These are phyloP conservation scores for Saccharomyces hybrid DNA, from an alignment of 1,139 yeast genomes.

Conservation along the genomic window DNA sequence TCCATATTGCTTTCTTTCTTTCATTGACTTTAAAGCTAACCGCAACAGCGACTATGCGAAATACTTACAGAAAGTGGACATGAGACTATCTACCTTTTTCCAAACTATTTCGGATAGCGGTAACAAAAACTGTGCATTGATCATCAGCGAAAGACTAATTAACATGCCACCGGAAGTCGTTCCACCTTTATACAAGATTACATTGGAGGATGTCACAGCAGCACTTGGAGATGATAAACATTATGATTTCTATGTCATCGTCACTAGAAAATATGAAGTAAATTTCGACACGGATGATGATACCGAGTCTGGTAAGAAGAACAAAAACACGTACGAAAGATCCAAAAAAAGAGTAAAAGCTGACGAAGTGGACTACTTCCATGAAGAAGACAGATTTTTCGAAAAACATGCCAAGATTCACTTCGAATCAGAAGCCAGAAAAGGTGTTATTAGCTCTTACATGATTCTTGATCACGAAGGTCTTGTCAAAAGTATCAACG, in stretches of 20 bases:
- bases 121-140: constrained; percentile 56
- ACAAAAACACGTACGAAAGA: constrained; percentile 14
- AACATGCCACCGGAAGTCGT: constrained; percentile 97
- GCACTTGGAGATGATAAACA: constrained; percentile 46
- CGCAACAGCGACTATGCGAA: constrained; percentile 41
- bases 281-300: constrained; percentile 49
- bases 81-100: constrained; percentile 59
- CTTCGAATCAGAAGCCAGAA: constrained; percentile 65
- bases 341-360: constrained; percentile 36
- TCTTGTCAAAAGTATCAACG: constrained; percentile 50
- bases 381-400: constrained; percentile 76
- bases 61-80: constrained; percentile 42
- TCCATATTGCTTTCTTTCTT: constrained; percentile 81
- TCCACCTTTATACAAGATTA: constrained; percentile 85
- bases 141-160: constrained; percentile 79
- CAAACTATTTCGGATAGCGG: constrained; percentile 44
- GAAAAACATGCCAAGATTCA: constrained; percentile 59
- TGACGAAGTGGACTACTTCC: constrained; percentile 52
- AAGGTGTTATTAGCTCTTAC: constrained; percentile 77
- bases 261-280: constrained; percentile 81
- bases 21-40: constrained; percentile 52
- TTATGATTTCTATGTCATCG: constrained; percentile 61
- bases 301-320: constrained; percentile 27
- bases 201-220: constrained; percentile 63
- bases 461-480: constrained; percentile 44